Base-by-base conservation (phyloP, 2,329 filamentous ascomycete genomes). In the Phyllachora maydis region DNA sequence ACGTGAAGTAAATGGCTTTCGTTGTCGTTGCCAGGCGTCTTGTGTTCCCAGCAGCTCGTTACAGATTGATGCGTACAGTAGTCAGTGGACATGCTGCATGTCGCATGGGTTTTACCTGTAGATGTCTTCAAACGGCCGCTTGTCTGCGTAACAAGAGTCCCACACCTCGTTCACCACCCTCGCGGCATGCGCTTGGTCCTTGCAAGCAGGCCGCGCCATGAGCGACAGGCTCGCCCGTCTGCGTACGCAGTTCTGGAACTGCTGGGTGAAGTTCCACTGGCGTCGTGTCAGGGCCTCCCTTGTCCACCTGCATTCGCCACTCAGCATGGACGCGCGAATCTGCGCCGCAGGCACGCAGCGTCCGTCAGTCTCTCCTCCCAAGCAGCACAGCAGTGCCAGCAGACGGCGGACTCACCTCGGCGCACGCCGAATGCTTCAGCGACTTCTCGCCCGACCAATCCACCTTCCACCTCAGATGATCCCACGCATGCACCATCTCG, bases 401-500 rank as follows among this genome's bases (percentile, higher is more conserved):
- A n/a, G n/a, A n/a, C 6, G 18, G 28, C 16, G 12, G 24, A 43
- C 51, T 32, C 49, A 85, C 79, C 70, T 98, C 88, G 26, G 83
- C 75, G 47, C 88, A 98, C 26, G 88, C 88, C 17, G 83, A 78
- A 50, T 98, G 88, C 45, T 72, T 69, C 47, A 98, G 45, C 44
- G 81, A 56, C 53, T 53, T 77, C 36, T 61, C 56, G 4, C 59
- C 66, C n/a, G 54, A 48, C 54, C 76, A 78, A 41, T 95, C 74
- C 21, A 93, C 70, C 49, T 92, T 88, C 56, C 81, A 98, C 32
- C 85, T 57, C 36, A 95, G 42, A 45, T 91, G 76, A 45, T 98
- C 88, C 59, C 82, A 95, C 1, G 83, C 83, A 46, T 98, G 88
- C 25, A 98, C 76, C 81, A 98, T 90, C 54, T 98, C 88, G 48